Conservation (phyloP, 2,329 filamentous ascomycete species). For the Pseudopithomyces chartarum region DNA sequence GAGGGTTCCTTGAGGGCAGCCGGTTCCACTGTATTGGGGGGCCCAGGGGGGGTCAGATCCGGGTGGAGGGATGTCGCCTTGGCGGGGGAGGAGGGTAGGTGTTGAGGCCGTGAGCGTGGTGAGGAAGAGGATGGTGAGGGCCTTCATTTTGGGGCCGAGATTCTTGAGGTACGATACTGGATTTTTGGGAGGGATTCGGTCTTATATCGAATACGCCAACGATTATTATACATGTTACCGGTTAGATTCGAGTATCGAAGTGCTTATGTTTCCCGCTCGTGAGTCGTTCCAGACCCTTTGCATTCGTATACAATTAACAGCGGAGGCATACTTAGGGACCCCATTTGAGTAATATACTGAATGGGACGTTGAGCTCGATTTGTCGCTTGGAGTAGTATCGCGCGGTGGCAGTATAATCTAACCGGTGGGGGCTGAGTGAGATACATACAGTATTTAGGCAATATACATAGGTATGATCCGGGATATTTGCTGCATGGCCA, state of each 20-base stretch:
- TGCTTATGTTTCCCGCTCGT: constrained; percentile 6
- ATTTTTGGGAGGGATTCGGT: too few relatives aligned
- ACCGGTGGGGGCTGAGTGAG: constrained; percentile 1
- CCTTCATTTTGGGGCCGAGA: constrained; percentile 28
- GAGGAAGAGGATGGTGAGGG: constrained; percentile 17
- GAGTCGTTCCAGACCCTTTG: not conserved
- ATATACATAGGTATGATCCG: constrained; percentile 10
- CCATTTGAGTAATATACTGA: constrained; percentile 10
- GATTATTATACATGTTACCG: too few relatives aligned
- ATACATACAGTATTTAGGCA: constrained; percentile 15
- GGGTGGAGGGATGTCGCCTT: constrained; percentile 24
- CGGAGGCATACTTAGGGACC: constrained; percentile 3
- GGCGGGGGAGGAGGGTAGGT: constrained; percentile 2
- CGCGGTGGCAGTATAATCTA: constrained; percentile 10
- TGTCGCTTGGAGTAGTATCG: constrained; percentile 6
- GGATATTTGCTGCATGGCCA: constrained; percentile 18
- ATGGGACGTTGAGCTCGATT: constrained; percentile 12
- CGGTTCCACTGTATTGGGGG: constrained; percentile 48
- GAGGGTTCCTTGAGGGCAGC: constrained; percentile 40
- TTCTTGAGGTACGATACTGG: too few relatives aligned
- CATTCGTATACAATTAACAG: constrained; percentile 15
- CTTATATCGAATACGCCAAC: too few relatives aligned
- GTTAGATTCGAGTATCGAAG: not conserved
- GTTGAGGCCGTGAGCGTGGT: constrained; percentile 14
- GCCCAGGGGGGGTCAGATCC: constrained; percentile 45